Evolutionary conservation across 2,329 filamentous ascomycete genomes (phyloP), one percentile per base, ranked within the genome.

Genomic region (Falciphora oryzae): DNA sequence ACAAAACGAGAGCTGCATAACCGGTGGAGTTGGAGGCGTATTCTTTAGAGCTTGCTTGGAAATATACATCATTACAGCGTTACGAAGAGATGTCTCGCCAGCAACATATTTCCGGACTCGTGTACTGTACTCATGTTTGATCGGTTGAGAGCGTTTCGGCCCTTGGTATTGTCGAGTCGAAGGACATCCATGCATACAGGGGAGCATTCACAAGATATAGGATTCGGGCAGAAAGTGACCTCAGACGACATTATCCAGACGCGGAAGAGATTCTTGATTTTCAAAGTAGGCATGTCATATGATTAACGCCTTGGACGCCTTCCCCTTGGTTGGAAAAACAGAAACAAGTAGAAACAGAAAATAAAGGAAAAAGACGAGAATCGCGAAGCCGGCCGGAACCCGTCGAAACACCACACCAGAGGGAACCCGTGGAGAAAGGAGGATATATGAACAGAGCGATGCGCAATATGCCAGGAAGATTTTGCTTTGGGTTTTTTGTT

Each of bases 391-490:
- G 28, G 50, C 60, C 27, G 53, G 31, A 62, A 53, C 38, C 60
- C 60, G 38, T 62, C 60, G 60, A 53, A 62, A 62, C 60, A 62
- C 60, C 60, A 50, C 60, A 62, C 50, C 38, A 62, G 53, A 44
- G 50, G 38, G 60, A 62, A 32, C 60, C 60, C 60, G 50, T 50
- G 60, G 50, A 62, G 38, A 62, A 62, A 53, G 60, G 38, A 62
- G 60, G 60, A 62, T 62, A 62, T 62, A 62, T 62, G 60, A 62
- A 62, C 60, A 62, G 38, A 62, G 60, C 50, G 60, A 50, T 27
- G 35, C 35, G 32, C 60, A 62, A 50, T 38, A 62, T 62, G 60
- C 60, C 28, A 44, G 59, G 59, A 35, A 61, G 38, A 61, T 32
- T 38, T 13, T 38, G 59, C 32, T 61, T 38, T 53, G 38, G 38